Conservation (phyloP, 768 basidiomycete genomes). For the Leccinum boreale region DNA sequence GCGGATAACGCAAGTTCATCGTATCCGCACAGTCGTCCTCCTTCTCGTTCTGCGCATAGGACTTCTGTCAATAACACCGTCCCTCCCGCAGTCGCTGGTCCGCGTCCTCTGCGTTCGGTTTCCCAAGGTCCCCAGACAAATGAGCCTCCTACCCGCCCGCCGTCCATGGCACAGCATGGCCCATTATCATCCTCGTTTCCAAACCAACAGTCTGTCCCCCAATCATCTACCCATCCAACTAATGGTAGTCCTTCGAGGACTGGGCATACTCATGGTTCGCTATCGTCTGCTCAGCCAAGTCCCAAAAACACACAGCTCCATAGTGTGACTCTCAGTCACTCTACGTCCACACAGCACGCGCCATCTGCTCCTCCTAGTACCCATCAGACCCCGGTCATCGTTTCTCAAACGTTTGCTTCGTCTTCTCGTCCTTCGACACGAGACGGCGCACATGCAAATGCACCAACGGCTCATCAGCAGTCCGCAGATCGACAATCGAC, state of each 20-base stretch:
- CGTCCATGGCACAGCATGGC: conserved; percentile 17
- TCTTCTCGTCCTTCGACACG: conserved; percentile 31
- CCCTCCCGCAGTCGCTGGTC: conserved; percentile 26
- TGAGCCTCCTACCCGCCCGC: conserved; percentile 25
- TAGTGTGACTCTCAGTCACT: conserved; percentile 7
- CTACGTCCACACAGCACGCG: conserved; percentile 12
- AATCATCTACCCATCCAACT: conserved; percentile 16
- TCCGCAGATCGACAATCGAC: conserved; percentile 11
- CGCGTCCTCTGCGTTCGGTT: conserved; percentile 27
- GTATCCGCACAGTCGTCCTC: conserved; percentile 23
- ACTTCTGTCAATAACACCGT: conserved; percentile 13
- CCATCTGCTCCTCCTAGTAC: conserved; percentile 17
- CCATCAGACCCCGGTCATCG: conserved; percentile 21
- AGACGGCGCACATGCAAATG: conserved; percentile 14
- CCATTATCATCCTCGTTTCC: conserved; percentile 5
- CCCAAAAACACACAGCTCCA: conserved; percentile 21
- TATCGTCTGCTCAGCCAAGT: conserved; percentile 23
- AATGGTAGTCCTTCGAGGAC: conserved; percentile 15
- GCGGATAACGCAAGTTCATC: conserved; percentile 17
- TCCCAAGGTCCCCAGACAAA: conserved; percentile 26
- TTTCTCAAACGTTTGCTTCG: conserved; percentile 16
- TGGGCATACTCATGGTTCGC: conserved; percentile 5
- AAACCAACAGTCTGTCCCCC: conserved; percentile 18
- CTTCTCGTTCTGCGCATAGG: conserved; percentile 27
- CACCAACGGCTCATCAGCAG: conserved; percentile 5